Evolutionary conservation across 2,329 filamentous ascomycete genomes (phyloP).

Genomic region (Colletotrichum simmondsii): DNA sequence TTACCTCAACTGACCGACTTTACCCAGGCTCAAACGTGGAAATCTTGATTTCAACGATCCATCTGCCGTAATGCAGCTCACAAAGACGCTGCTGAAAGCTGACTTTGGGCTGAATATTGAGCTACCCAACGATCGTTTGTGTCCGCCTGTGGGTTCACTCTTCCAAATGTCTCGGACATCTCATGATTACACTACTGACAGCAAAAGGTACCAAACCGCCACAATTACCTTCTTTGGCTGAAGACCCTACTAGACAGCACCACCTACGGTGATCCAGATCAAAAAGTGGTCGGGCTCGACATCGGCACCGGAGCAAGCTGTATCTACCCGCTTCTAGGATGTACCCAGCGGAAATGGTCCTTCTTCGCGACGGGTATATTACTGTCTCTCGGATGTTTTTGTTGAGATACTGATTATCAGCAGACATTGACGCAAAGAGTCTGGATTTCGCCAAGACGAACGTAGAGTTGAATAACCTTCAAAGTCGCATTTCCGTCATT

Average conservation of each 20-base stretch:
- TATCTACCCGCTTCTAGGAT: slow-evolving; percentile 89
- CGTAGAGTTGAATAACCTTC: slow-evolving; percentile 72
- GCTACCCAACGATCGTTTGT: slow-evolving; percentile 82
- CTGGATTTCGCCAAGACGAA: slow-evolving; percentile 75
- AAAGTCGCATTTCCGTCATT: slow-evolving; percentile 72
- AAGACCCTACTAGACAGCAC: slow-evolving; percentile 83
- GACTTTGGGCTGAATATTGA: slow-evolving; percentile 80
- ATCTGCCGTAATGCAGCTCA: slow-evolving; percentile 80
- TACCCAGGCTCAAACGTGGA: slow-evolving; percentile 48
- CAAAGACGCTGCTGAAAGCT: slow-evolving; percentile 78
- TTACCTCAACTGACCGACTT: not conserved
- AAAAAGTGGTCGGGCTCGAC: slow-evolving; percentile 78
- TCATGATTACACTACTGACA: slow-evolving; percentile 5
- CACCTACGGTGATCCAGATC: slow-evolving; percentile 57
- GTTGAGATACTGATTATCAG: not conserved
- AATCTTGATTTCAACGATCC: slow-evolving; percentile 86
- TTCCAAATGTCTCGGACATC: too few relatives aligned
- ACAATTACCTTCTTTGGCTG: slow-evolving; percentile 93
- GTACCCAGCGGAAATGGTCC: slow-evolving; percentile 76
- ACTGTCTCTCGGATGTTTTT: not conserved
- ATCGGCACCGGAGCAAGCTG: slow-evolving; percentile 91
- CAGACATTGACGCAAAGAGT: slow-evolving; percentile 80
- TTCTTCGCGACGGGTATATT: slow-evolving; percentile 71
- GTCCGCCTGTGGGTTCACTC: slow-evolving; percentile 75
- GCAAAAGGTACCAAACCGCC: slow-evolving; percentile 69